A percentile compares a stretch with the other conserved stretches of the same genome.
Conservation (phyloP, 768 basidiomycete genomes). For the Lactarius deliciosus region DNA sequence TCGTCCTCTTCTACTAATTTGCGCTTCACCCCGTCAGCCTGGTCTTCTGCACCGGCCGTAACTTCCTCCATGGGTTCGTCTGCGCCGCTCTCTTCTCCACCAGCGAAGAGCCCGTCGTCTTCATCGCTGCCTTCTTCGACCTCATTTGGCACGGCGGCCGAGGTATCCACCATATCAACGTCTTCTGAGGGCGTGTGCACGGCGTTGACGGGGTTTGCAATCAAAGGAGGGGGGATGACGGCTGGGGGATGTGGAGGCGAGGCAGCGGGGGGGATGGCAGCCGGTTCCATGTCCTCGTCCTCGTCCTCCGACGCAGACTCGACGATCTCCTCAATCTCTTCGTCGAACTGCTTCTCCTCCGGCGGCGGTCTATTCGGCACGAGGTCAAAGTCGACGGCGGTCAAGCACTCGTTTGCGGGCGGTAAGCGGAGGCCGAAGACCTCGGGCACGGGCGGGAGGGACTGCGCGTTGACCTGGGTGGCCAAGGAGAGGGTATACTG, state of each 20-base stretch:
- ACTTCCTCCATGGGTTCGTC: slow-evolving; percentile 81
- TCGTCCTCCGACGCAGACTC: slow-evolving; percentile 68
- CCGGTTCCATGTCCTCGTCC: slow-evolving; percentile 68
- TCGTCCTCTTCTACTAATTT: slow-evolving; percentile 87
- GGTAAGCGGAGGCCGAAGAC: slow-evolving; percentile 87
- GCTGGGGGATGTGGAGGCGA: slow-evolving; percentile 19
- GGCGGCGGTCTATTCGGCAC: slow-evolving; percentile 84
- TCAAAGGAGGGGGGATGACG: slow-evolving; percentile 26
- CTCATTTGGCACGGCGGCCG: slow-evolving; percentile 37
- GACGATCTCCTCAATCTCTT: slow-evolving; percentile 80
- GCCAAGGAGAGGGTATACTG: slow-evolving; percentile 81
- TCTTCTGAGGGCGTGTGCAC: slow-evolving; percentile 62
- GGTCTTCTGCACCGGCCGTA: slow-evolving; percentile 35
- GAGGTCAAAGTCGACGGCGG: slow-evolving; percentile 82
- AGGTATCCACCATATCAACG: slow-evolving; percentile 53
- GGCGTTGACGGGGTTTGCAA: slow-evolving; percentile 50
- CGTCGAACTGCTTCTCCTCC: slow-evolving; percentile 70
- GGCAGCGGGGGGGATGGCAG: slow-evolving; percentile 46
- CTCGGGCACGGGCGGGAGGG: slow-evolving; percentile 82
- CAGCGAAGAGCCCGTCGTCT: slow-evolving; percentile 75
- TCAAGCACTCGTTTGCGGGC: slow-evolving; percentile 62
- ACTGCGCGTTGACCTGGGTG: slow-evolving; percentile 76
- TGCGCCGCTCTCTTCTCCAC: slow-evolving; percentile 69
- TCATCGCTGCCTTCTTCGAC: slow-evolving; percentile 73
- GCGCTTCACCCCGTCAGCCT: slow-evolving; percentile 64